Conservation (phyloP, 306 rosid genomes). For the Quillaja saponaria region DNA sequence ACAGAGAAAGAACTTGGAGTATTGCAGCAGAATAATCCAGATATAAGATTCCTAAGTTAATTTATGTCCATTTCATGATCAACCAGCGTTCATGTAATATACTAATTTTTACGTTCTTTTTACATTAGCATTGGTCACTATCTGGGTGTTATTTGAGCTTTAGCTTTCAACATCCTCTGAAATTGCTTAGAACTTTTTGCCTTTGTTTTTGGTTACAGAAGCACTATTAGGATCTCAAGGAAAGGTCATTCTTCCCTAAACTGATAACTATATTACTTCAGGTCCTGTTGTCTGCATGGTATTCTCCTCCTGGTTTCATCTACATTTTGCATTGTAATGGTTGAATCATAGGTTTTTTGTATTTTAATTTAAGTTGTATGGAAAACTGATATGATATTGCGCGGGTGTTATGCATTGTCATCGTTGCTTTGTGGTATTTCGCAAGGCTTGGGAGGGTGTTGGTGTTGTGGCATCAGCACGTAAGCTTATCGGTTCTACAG, state of each 20-base stretch:
- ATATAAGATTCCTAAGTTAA: neutral
- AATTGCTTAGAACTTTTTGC: constrained; percentile 17
- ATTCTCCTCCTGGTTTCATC: constrained; percentile 24
- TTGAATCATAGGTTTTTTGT: constrained; percentile 20
- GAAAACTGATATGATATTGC: constrained; percentile 32
- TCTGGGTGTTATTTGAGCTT: constrained; percentile 21
- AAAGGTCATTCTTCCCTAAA: constrained; percentile 78
- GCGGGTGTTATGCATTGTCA: neutral
- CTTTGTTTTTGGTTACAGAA: constrained; percentile 57
- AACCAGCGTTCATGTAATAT: constrained; percentile 6
- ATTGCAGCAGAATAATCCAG: constrained; percentile 21
- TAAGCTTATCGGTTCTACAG: constrained; percentile 85
- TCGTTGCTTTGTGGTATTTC: neutral
- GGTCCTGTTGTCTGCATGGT: constrained; percentile 99
- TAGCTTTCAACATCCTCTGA: constrained; percentile 9
- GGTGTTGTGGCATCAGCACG: constrained; percentile 94
- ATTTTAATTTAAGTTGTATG: neutral
- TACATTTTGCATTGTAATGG: constrained; percentile 14
- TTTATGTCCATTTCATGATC: constrained; percentile 18
- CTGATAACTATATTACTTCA: constrained; percentile 83
- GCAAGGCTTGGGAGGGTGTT: constrained; percentile 98
- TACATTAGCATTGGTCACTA: constrained; percentile 8
- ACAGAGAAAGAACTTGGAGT: constrained; percentile 9
- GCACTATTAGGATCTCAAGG: constrained; percentile 88
- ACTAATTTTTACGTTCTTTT: constrained; percentile 9